These are phyloP conservation scores for Singerocomus rubriflavus DNA, from an alignment of 1,284 basidiomycete genomes.

Conservation along the genomic window DNA sequence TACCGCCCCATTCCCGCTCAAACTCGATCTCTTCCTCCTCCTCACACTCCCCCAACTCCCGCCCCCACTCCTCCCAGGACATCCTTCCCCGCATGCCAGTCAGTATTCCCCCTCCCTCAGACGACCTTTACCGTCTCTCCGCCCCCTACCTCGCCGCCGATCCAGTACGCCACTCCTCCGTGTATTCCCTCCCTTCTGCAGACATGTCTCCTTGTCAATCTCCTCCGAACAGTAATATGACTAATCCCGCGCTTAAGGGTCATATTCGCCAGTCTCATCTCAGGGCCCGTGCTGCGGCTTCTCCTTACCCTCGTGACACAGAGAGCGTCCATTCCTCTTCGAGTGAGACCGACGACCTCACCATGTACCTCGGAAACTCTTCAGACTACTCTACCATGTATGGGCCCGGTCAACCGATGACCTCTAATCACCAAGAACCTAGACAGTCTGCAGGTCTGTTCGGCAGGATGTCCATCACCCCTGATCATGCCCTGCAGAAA, in stretches of 20 bases:
- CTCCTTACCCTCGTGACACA: constrained; percentile 78
- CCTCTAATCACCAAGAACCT: constrained; percentile 52
- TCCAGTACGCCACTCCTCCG: constrained; percentile 44
- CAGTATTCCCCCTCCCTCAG: constrained; percentile 47
- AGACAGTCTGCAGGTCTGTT: constrained; percentile 67
- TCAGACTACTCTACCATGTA: constrained; percentile 64
- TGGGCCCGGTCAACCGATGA: constrained; percentile 46
- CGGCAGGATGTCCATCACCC: constrained; percentile 68
- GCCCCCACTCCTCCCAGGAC: constrained; percentile 74
- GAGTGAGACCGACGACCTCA: constrained; percentile 78
- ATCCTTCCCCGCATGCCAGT: constrained; percentile 49
- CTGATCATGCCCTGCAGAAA: constrained; percentile 79
- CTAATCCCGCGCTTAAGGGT: constrained; percentile 67
- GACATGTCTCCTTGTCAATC: constrained; percentile 56
- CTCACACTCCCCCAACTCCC: constrained; percentile 64
- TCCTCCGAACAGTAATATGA: constrained; percentile 67
- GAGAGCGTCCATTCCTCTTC: constrained; percentile 83
- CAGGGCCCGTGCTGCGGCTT: constrained; percentile 71
- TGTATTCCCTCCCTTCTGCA: constrained; percentile 41
- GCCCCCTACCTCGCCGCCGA: constrained; percentile 52
- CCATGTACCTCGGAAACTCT: constrained; percentile 63
- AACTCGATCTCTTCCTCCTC: constrained; percentile 72
- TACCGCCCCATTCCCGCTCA: constrained; percentile 70
- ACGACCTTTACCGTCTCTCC: constrained; percentile 67
- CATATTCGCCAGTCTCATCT: constrained; percentile 71